Evolutionary conservation across 2,329 filamentous ascomycete species (phyloP).

Genomic region (Talaromyces sp.): DNA sequence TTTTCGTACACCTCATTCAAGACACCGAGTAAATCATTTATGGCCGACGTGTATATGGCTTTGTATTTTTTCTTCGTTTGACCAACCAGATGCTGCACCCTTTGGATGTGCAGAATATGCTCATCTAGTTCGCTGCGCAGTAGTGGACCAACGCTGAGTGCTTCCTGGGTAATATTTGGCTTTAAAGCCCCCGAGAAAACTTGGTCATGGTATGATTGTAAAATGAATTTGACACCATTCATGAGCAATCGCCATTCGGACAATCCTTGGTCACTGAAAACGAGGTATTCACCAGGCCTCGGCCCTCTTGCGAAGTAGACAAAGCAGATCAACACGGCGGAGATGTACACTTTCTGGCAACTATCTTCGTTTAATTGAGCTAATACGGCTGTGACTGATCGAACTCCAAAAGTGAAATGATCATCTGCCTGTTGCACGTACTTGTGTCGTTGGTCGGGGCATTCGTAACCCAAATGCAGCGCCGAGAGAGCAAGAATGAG

Average conservation of each 20-base stretch:
- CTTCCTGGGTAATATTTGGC: background rate
- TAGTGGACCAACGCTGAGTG: background rate
- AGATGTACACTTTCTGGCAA: slow-evolving; percentile 28
- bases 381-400: slow-evolving; percentile 24
- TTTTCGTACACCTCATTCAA: background rate
- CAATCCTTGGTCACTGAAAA: slow-evolving; percentile 23
- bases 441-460: slow-evolving; percentile 13
- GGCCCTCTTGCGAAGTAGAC: slow-evolving; percentile 29
- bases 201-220: background rate
- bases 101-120: background rate
- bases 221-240: slow-evolving; percentile 23
- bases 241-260: slow-evolving; percentile 29
- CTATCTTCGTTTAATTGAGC: slow-evolving; percentile 19
- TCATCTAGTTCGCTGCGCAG: background rate
- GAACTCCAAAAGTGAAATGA: slow-evolving; percentile 30
- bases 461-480: slow-evolving; percentile 20
- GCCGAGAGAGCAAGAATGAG: slow-evolving; percentile 27
- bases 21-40: background rate
- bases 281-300: slow-evolving; percentile 23
- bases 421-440: slow-evolving; percentile 24
- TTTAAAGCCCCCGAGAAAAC: background rate
- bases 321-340: slow-evolving; percentile 25
- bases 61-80: too few species aligned
- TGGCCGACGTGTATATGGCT: background rate
- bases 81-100: background rate